These are phyloP conservation scores for Alternaria tenuissima DNA, from an alignment of 2,329 filamentous ascomycete genomes.

Conservation along the genomic window DNA sequence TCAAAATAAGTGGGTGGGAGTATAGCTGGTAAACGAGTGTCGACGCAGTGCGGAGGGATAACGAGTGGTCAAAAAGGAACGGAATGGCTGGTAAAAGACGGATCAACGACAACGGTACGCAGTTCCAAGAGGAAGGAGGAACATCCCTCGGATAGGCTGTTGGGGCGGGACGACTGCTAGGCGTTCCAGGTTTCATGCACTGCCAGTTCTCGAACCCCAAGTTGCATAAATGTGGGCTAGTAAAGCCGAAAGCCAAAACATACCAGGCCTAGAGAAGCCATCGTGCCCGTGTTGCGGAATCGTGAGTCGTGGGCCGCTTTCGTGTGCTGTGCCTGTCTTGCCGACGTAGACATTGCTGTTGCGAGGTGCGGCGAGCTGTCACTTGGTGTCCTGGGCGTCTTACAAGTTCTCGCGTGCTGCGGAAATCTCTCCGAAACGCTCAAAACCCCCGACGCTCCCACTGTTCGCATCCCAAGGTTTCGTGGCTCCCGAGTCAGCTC, in stretches of 20 bases:
- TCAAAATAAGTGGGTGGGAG: not conserved
- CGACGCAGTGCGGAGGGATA: conserved; percentile 3
- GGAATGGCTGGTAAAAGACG: conserved; percentile 21
- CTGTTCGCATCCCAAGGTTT: not conserved
- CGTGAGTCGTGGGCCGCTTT: conserved; percentile 4
- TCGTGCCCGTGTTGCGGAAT: conserved; percentile 20
- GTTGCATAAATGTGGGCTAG: conserved; percentile 18
- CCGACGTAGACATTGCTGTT: not conserved
- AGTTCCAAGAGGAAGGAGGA: conserved; percentile 2
- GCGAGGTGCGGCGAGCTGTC: not conserved
- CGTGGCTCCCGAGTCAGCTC: conserved; percentile 21
- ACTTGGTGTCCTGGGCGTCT: not conserved
- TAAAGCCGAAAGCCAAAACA: conserved; percentile 19
- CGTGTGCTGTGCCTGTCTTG: conserved; percentile 1
- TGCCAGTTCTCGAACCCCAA: conserved; percentile 29
- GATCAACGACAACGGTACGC: conserved; percentile 10
- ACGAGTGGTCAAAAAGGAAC: conserved; percentile 11
- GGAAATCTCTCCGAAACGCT: not conserved
- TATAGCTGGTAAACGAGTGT: conserved; percentile 8
- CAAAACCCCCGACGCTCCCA: not conserved
- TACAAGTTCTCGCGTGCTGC: not conserved
- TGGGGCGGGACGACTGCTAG: conserved; percentile 20
- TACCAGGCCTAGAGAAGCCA: conserved; percentile 27
- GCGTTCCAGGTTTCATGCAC: conserved; percentile 25
- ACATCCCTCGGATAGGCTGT: conserved; percentile 20